These are phyloP conservation scores for Ampelocalamus luodianensis DNA, from an alignment of 176 grass and related monocot genomes.

Conservation along the genomic window DNA sequence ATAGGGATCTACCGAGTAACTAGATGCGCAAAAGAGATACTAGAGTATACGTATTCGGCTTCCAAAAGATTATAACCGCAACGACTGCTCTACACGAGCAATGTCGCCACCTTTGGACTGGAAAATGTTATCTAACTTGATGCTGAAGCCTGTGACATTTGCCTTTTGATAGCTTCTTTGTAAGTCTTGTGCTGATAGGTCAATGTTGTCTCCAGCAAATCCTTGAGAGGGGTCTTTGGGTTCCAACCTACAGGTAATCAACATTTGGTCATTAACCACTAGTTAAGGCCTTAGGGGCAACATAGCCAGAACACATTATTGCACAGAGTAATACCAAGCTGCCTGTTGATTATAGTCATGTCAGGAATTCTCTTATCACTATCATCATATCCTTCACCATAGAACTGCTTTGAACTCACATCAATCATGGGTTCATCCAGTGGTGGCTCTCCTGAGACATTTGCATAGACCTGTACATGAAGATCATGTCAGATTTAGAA, in stretches of 20 bases:
- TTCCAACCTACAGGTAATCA: slow-evolving; percentile 75
- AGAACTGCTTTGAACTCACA: slow-evolving; percentile 86
- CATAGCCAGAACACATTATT: background rate
- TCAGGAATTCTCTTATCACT: slow-evolving; percentile 90
- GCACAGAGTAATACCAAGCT: slow-evolving; percentile 68
- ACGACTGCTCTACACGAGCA: slow-evolving; percentile 11
- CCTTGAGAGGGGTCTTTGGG: slow-evolving; percentile 84
- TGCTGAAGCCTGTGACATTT: slow-evolving; percentile 63
- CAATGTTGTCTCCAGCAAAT: slow-evolving; percentile 88
- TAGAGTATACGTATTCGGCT: slow-evolving; percentile 36
- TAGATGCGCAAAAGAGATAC: slow-evolving; percentile 41
- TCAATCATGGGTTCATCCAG: slow-evolving; percentile 75
- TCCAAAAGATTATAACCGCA: slow-evolving; percentile 29
- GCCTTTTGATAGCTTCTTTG: slow-evolving; percentile 81
- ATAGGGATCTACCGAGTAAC: slow-evolving; percentile 29
- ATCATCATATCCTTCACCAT: slow-evolving; percentile 95
- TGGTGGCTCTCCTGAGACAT: slow-evolving; percentile 72
- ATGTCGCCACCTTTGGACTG: background rate
- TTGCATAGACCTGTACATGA: slow-evolving; percentile 76
- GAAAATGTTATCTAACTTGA: slow-evolving; percentile 53
- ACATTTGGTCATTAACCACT: background rate
- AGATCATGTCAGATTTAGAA: background rate
- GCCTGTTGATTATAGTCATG: slow-evolving; percentile 90
- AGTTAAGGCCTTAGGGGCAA: background rate
- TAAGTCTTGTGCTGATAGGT: slow-evolving; percentile 96